These are phyloP conservation scores for Eimeria praecox DNA, from an alignment of 169 alveolate genomes.

Conservation along the genomic window DNA sequence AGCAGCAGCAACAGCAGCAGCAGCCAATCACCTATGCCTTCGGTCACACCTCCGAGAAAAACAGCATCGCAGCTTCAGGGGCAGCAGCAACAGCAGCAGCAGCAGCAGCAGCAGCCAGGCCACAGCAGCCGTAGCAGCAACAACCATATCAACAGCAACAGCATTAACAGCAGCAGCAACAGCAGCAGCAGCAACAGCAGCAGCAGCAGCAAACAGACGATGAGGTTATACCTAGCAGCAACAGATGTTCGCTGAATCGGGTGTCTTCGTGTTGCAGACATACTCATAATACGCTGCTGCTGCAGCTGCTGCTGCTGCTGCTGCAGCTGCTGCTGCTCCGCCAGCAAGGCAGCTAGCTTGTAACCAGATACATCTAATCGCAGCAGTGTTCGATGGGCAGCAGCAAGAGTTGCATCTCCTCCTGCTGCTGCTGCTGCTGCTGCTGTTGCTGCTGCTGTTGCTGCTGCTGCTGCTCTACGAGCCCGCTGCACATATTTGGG, in stretches of 20 bases:
- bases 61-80: neutral
- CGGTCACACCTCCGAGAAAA: neutral
- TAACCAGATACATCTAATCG: slow-evolving; percentile 17
- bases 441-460: neutral
- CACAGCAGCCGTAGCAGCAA: neutral
- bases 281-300: neutral
- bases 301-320: slow-evolving; percentile 48
- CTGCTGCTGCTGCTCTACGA: neutral
- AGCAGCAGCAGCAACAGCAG: neutral
- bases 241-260: neutral
- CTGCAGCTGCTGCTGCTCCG: slow-evolving; percentile 54
- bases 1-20: slow-evolving; percentile 38
- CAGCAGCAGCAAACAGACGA: neutral
- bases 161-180: slow-evolving; percentile 19
- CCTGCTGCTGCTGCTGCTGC: slow-evolving; percentile 40
- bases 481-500: neutral
- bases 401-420: slow-evolving; percentile 25
- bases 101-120: neutral
- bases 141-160: neutral
- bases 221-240: slow-evolving; percentile 14
- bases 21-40: too few species aligned
- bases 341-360: neutral
- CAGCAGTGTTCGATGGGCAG: slow-evolving; percentile 30
- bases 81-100: slow-evolving; percentile 41
- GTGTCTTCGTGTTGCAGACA: neutral